Evolutionary conservation across 176 grass and related monocot genomes (phyloP).

Genomic region (Otatea glauca): DNA sequence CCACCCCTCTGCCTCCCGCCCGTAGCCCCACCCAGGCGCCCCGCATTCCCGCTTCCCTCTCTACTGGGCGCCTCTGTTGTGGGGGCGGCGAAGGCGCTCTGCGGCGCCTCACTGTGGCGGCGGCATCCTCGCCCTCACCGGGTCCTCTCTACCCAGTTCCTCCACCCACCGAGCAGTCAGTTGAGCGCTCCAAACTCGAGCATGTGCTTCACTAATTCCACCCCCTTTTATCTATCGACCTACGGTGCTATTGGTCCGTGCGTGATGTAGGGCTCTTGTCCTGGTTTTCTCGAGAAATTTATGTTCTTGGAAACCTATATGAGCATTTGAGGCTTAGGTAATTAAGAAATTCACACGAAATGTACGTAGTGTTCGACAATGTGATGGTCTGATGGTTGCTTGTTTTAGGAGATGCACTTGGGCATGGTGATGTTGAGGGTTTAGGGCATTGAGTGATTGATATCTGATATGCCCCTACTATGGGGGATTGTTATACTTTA

Average conservation of each 20-base stretch:
- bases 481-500: neutral
- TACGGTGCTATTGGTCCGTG: too few relatives aligned
- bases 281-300: too few relatives aligned
- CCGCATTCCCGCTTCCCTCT: constrained; percentile 20
- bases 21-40: too few relatives aligned
- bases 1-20: too few relatives aligned
- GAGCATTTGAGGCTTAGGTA: too few relatives aligned
- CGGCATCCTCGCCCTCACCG: constrained; percentile 36
- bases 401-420: constrained; percentile 1
- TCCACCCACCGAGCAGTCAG: constrained; percentile 48
- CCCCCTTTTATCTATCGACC: constrained; percentile 8
- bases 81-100: too few relatives aligned
- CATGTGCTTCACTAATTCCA: constrained; percentile 55
- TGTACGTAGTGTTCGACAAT: too few relatives aligned
- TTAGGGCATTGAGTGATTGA: neutral
- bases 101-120: constrained; percentile 33
- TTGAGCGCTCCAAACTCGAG: constrained; percentile 71
- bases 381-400: too few relatives aligned
- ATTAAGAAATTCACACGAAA: too few relatives aligned
- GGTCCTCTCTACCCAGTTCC: constrained; percentile 48
- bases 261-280: too few relatives aligned
- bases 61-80: neutral
- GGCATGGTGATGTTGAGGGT: constrained; percentile 20
- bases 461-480: neutral
- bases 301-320: too few relatives aligned